Base-by-base conservation (phyloP, 176 grass and related monocot species). In the Ampelocalamus luodianensis region DNA sequence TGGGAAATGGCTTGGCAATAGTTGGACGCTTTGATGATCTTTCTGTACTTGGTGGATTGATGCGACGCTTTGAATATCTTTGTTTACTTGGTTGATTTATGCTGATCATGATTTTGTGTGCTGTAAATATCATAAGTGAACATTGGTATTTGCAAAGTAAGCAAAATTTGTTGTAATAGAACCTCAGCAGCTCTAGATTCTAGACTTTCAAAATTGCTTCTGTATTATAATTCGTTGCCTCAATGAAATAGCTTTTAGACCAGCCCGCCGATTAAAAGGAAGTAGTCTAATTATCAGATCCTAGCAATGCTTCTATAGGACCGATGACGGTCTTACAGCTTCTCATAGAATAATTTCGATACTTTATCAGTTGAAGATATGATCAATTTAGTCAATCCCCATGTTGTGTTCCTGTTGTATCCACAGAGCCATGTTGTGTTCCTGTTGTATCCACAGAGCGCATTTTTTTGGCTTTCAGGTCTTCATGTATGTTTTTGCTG, bases 31-130 rank as follows among this genome's bases (percentile, higher is more conserved):
- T 79, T 79, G 68, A 71, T 49, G n/a, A 10, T 68, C 42, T 16
- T 61, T 90, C 42, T 50, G 73, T 87, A 26, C 38, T 59, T 44
- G 60, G 58, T 87, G 80, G 72, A 76, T 82, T 50, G 20, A 39
- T 69, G 16, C 3, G 0, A 32, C 14, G 6, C 29, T 72, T 17
- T 11, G 8, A 48, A 65, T 8, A 49, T 22, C 42, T 74, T 24
- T 63, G 20, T 15, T 82, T 64, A 64, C 69, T 73, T 61, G 69
- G 43, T 73, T 34, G 48, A 48, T 72, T 10, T 48, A 74, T 6
- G 60, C 23, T 42, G n/a, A 74, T 75, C 59, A 84, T 84, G 45
- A 27, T 51, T 76, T 64, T 65, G 0, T 40, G 37, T 84, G 44
- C 32, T 43, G 62, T 51, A 14, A 64, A 53, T 74, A 50, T 38